Percentiles rank a stretch among this genome's conserved stretches.
Evolutionary conservation across 495 filamentous ascomycete genomes (phyloP).

Genomic region (Aspergillus carlsbadensis): DNA sequence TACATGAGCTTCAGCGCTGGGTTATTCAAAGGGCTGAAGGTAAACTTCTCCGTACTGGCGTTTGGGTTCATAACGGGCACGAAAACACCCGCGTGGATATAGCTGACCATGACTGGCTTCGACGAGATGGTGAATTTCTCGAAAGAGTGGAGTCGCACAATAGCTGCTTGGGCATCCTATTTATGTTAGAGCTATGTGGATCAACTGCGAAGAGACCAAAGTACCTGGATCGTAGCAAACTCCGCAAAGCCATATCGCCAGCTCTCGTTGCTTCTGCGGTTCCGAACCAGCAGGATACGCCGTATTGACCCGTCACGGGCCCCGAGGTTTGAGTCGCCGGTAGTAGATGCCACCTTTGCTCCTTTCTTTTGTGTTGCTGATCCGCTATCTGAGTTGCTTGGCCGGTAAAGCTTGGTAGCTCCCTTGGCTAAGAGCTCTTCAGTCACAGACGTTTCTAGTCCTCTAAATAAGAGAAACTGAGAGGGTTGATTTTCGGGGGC

Average conservation of each 20-base stretch:
- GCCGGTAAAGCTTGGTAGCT: slow-evolving; percentile 73
- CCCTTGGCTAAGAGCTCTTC: slow-evolving; percentile 79
- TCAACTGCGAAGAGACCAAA: background rate
- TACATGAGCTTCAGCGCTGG: slow-evolving; percentile 70
- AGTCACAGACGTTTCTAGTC: slow-evolving; percentile 69
- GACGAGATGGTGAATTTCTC: slow-evolving; percentile 86
- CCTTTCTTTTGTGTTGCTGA: slow-evolving; percentile 46
- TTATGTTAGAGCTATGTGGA: background rate
- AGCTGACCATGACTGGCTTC: slow-evolving; percentile 69
- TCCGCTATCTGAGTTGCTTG: slow-evolving; percentile 25
- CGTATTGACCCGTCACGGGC: slow-evolving; percentile 74
- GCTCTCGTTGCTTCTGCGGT: slow-evolving; percentile 70
- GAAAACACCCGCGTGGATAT: slow-evolving; percentile 87
- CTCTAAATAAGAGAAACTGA: slow-evolving; percentile 77
- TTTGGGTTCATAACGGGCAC: slow-evolving; percentile 65
- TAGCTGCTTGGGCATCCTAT: slow-evolving; percentile 75
- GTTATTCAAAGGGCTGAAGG: slow-evolving; percentile 73
- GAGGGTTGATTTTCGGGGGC: slow-evolving; percentile 72
- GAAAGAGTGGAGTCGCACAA: slow-evolving; percentile 70
- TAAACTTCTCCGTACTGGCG: slow-evolving; percentile 57
- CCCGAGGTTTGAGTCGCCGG: slow-evolving; percentile 68
- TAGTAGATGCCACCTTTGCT: slow-evolving; percentile 72
- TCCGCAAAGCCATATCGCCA: slow-evolving; percentile 91
- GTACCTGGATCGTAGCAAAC: slow-evolving; percentile 64
- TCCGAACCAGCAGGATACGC: slow-evolving; percentile 76